Evolutionary conservation across 768 basidiomycete species (phyloP).

Genomic region (Phanerochaete sordida): DNA sequence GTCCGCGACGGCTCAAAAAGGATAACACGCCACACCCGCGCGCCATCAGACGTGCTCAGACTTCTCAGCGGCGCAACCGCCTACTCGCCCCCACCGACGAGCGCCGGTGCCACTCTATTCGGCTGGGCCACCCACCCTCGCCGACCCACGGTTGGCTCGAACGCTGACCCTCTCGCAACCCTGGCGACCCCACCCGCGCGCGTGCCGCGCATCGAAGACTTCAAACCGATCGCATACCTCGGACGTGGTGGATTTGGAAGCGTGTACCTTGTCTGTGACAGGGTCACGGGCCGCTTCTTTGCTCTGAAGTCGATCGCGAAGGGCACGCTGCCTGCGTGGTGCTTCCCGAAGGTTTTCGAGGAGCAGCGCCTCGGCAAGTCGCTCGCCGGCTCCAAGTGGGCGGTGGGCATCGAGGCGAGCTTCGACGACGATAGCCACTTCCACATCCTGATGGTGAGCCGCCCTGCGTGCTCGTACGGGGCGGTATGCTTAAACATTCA

Average conservation of each 20-base stretch:
- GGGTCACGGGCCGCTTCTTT: background rate
- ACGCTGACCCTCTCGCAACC: background rate
- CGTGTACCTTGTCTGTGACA: conserved; percentile 5
- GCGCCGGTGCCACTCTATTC: background rate
- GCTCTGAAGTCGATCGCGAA: conserved; percentile 10
- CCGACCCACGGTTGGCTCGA: background rate
- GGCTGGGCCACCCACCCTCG: background rate
- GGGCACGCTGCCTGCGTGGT: background rate
- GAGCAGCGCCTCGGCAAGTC: conserved; percentile 6
- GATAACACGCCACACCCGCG: background rate
- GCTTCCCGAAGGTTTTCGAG: background rate
- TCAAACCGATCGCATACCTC: conserved; percentile 2
- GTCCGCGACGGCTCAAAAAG: background rate
- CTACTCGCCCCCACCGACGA: background rate
- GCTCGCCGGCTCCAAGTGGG: conserved; percentile 2
- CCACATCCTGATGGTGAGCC: conserved; percentile 6
- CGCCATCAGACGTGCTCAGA: background rate
- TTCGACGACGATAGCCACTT: conserved; percentile 7
- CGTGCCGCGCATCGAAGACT: background rate
- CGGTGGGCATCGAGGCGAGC: conserved; percentile 8
- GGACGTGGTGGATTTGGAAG: conserved; percentile 5
- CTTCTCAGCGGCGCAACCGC: background rate
- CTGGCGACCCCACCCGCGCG: background rate
- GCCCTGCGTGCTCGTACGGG: background rate
- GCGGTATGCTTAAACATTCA: background rate